Conservation (phyloP, 208 protist genomes). For the Trypanosoma caninum region DNA sequence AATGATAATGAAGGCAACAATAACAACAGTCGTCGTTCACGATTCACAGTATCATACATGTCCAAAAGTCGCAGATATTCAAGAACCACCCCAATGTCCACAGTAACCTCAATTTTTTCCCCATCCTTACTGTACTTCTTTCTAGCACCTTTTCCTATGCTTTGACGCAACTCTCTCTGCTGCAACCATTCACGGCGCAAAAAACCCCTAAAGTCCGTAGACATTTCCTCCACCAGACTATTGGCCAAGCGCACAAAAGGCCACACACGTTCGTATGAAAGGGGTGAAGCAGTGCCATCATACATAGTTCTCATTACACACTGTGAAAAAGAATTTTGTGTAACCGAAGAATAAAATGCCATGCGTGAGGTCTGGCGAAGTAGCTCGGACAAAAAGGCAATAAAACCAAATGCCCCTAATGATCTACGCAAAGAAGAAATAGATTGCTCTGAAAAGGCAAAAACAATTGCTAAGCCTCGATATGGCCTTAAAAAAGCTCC, state of each 20-base stretch:
- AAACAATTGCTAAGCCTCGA: constrained; percentile 18
- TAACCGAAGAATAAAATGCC: background rate
- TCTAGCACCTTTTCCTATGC: background rate
- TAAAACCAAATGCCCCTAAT: constrained; percentile 22
- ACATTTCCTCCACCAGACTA: constrained; percentile 24
- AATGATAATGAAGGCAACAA: background rate
- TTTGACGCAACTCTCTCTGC: background rate
- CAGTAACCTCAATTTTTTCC: background rate
- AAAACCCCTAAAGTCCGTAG: constrained; percentile 16
- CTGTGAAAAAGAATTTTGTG: background rate
- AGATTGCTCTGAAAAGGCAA: constrained; percentile 14
- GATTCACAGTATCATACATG: background rate
- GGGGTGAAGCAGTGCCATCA: constrained; percentile 16
- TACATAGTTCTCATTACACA: constrained; percentile 9
- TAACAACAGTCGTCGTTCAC: constrained; percentile 1
- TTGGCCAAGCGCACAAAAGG: constrained; percentile 13
- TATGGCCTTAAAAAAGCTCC: background rate
- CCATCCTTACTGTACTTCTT: background rate
- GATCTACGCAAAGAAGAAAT: constrained; percentile 12
- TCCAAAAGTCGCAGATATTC: constrained; percentile 8
- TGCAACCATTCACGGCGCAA: background rate
- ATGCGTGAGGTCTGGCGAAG: constrained; percentile 1
- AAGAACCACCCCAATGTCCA: constrained; percentile 22
- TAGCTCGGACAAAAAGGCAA: constrained; percentile 18
- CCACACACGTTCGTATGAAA: constrained; percentile 10